Evolutionary conservation across 108 stramenopile species (phyloP).

Genomic region (Asterionellopsis glacialis): DNA sequence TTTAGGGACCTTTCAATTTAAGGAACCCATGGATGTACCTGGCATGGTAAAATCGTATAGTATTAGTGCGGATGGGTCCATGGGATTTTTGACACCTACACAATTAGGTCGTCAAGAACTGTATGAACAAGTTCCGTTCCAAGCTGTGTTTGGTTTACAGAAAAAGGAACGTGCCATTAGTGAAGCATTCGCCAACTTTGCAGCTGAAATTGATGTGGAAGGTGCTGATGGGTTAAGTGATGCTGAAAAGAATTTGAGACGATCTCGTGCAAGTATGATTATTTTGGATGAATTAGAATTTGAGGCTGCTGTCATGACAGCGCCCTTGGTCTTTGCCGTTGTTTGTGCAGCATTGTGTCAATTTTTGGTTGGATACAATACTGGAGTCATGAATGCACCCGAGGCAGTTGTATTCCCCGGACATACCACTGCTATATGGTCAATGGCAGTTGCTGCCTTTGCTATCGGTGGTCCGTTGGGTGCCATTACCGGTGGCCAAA

Average conservation of each 20-base stretch:
- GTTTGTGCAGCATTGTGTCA: constrained; percentile 56
- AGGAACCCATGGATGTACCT: constrained; percentile 20
- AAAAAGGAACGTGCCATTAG: constrained; percentile 55
- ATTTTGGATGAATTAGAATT: constrained; percentile 82
- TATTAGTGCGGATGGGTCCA: constrained; percentile 51
- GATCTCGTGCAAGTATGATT: constrained; percentile 58
- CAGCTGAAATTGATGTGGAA: constrained; percentile 69
- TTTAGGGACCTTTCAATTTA: constrained; percentile 40
- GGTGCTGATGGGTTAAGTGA: constrained; percentile 14
- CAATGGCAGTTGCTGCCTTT: constrained; percentile 78
- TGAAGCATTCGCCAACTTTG: constrained; percentile 69
- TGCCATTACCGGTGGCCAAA: constrained; percentile 48
- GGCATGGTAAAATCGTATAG: constrained; percentile 60
- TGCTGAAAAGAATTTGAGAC: not conserved
- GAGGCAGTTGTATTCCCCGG: constrained; percentile 80
- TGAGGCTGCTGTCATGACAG: constrained; percentile 74
- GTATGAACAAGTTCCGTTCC: constrained; percentile 77
- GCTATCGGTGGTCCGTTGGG: constrained; percentile 84
- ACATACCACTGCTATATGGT: constrained; percentile 69
- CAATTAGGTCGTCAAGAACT: constrained; percentile 81
- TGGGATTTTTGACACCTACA: constrained; percentile 56
- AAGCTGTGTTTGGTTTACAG: constrained; percentile 80
- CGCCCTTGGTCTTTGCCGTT: constrained; percentile 79
- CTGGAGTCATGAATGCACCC: constrained; percentile 84
- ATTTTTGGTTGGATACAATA: constrained; percentile 83